These are phyloP conservation scores for Lodderomyces pseudojiufengensis DNA, from an alignment of 1,139 yeast genomes.

Conservation along the genomic window DNA sequence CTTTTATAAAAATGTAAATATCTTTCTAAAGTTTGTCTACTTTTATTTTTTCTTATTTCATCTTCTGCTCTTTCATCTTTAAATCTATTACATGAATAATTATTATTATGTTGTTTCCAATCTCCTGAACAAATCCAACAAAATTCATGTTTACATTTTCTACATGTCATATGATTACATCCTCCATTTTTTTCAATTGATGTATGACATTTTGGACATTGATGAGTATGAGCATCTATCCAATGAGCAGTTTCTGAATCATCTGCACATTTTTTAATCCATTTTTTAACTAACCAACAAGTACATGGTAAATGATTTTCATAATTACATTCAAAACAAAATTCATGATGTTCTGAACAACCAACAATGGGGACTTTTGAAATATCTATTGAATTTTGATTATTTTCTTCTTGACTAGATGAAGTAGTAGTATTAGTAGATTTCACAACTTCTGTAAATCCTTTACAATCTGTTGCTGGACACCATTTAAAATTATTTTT, in stretches of 20 bases:
- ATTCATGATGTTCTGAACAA: conserved; percentile 65
- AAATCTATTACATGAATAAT: conserved; percentile 66
- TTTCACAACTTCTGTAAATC: conserved; percentile 44
- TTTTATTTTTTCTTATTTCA: conserved; percentile 29
- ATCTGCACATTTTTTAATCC: conserved; percentile 80
- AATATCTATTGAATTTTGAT: conserved; percentile 24
- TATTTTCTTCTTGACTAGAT: conserved; percentile 7
- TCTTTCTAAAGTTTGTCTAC: conserved; percentile 50
- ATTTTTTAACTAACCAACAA: conserved; percentile 61
- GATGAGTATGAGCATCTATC: conserved; percentile 85
- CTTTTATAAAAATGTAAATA: conserved; percentile 77
- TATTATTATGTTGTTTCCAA: conserved; percentile 72
- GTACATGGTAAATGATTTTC: conserved; percentile 86
- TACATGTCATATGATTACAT: conserved; percentile 93
- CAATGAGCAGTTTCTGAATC: conserved; percentile 89
- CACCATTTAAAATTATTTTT: conserved; percentile 65
- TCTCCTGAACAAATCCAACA: conserved; percentile 89
- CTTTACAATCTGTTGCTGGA: conserved; percentile 79
- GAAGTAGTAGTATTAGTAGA: not conserved
- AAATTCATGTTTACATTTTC: conserved; percentile 71
- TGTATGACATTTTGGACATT: conserved; percentile 67
- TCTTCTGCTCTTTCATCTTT: conserved; percentile 26
- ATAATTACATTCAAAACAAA: conserved; percentile 74
- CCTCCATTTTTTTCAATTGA: conserved; percentile 88
- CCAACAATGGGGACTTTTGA: conserved; percentile 55